phyloP scores from a whole-genome alignment of 2,329 filamentous ascomycete genomes.

The Aspergillus phoenicis region DNA sequence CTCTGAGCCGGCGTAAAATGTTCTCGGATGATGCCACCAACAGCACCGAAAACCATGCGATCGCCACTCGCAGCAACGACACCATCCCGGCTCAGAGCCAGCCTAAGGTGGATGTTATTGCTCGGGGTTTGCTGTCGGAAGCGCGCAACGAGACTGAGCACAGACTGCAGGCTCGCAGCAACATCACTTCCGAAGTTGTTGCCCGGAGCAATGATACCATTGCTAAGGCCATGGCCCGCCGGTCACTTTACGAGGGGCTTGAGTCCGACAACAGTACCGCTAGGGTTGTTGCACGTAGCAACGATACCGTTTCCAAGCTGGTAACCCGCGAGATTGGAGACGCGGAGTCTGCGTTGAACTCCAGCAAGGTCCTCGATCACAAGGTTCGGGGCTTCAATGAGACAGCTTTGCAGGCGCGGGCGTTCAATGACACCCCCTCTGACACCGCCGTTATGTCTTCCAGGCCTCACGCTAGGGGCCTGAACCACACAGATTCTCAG shows the following conservation, averaged over 20 bases:
- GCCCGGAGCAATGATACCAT: constrained; percentile 13
- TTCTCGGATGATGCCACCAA: constrained; percentile 2
- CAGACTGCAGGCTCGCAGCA: not conserved
- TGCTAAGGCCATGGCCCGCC: too few species aligned
- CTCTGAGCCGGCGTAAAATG: not conserved
- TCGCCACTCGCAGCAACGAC: constrained; percentile 8
- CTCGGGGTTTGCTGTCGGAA: not conserved
- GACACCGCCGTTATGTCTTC: not conserved
- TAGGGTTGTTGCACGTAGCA: constrained; percentile 2
- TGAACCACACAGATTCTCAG: not conserved
- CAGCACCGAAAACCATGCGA: constrained; percentile 5
- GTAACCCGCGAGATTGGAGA: constrained; percentile 10
- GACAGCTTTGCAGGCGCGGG: constrained; percentile 11
- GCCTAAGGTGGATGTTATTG: too few species aligned
- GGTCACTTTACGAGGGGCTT: too few species aligned
- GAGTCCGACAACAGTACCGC: not conserved
- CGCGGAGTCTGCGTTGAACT: constrained; percentile 12
- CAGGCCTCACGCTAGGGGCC: not conserved
- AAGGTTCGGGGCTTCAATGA: constrained; percentile 11
- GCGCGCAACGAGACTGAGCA: constrained; percentile 3
- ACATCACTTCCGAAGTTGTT: not conserved
- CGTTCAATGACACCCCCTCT: not conserved
- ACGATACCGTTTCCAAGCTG: constrained; percentile 9
- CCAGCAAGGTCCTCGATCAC: constrained; percentile 10
- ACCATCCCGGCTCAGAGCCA: not conserved